These are phyloP conservation scores for Oryza meyeriana DNA, from an alignment of 176 grass and related monocot genomes.

Conservation along the genomic window DNA sequence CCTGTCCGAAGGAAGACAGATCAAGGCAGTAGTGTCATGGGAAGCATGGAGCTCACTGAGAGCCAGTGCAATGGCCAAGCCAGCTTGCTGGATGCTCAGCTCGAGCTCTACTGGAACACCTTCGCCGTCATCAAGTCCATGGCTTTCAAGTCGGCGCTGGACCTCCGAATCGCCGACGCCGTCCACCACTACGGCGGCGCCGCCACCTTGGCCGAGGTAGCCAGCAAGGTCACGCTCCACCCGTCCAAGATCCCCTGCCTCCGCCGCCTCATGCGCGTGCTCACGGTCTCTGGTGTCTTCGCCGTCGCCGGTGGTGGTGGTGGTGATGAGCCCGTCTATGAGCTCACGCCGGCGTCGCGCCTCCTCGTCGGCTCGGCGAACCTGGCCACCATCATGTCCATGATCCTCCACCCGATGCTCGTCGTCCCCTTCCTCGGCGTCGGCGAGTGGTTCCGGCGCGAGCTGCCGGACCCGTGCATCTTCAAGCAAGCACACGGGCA, in stretches of 20 bases:
- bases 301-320: too few species aligned
- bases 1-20: too few species aligned
- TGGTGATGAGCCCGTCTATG: background rate
- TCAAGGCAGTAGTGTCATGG: too few species aligned
- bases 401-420: background rate
- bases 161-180: slow-evolving; percentile 20
- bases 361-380: background rate
- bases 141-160: slow-evolving; percentile 4
- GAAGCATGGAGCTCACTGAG: background rate
- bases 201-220: slow-evolving; percentile 10
- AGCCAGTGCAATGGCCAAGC: background rate
- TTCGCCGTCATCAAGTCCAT: slow-evolving; percentile 24
- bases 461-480: slow-evolving; percentile 2
- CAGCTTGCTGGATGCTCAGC: slow-evolving; percentile 13
- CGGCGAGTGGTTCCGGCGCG: slow-evolving; percentile 15
- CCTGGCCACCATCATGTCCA: background rate
- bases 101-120: slow-evolving; percentile 16
- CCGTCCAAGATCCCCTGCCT: slow-evolving; percentile 23
- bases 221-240: background rate
- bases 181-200: slow-evolving; percentile 17
- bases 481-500: slow-evolving; percentile 9
- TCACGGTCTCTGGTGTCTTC: slow-evolving; percentile 13
- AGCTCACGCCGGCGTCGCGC: slow-evolving; percentile 1
- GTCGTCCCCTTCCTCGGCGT: background rate
- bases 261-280: slow-evolving; percentile 20